phyloP scores from a whole-genome alignment of 371 early-diverging fungal genomes.

The Rhizopus arrhizus region DNA sequence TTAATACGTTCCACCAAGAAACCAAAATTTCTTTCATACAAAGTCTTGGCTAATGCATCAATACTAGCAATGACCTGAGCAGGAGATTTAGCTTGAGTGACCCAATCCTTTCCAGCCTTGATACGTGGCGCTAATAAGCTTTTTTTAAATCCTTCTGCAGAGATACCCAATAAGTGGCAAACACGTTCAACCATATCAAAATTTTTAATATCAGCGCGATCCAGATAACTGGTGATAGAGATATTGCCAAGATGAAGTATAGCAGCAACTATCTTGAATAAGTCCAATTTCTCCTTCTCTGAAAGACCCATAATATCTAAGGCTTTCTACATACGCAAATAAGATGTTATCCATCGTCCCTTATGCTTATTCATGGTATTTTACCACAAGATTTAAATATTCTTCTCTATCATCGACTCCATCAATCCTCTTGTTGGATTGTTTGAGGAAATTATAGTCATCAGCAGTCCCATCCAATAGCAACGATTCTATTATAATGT shows the following conservation, averaged over 20 bases:
- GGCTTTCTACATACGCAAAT: slow-evolving; percentile 56
- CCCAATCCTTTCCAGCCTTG: slow-evolving; percentile 98
- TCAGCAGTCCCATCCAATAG: slow-evolving; percentile 65
- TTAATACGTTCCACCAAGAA: slow-evolving; percentile 91
- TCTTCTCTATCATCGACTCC: slow-evolving; percentile 93
- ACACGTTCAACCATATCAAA: slow-evolving; percentile 82
- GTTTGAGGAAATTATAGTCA: slow-evolving; percentile 82
- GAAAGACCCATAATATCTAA: slow-evolving; percentile 87
- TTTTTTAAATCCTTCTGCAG: slow-evolving; percentile 86
- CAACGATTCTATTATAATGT: slow-evolving; percentile 50
- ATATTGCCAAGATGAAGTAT: slow-evolving; percentile 98
- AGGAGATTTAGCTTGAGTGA: slow-evolving; percentile 86
- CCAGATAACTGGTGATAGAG: slow-evolving; percentile 71
- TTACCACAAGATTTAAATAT: slow-evolving; percentile 71
- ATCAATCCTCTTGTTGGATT: slow-evolving; percentile 84
- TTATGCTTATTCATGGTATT: background rate
- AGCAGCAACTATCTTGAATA: slow-evolving; percentile 89
- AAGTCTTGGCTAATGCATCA: slow-evolving; percentile 91
- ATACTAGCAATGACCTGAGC: slow-evolving; percentile 92
- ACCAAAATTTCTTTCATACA: slow-evolving; percentile 99
- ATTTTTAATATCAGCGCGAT: slow-evolving; percentile 89
- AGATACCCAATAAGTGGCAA: slow-evolving; percentile 94
- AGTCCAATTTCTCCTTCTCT: slow-evolving; percentile 76
- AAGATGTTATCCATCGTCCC: background rate
- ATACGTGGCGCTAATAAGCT: slow-evolving; percentile 90